Base-by-base conservation (phyloP, 331 rosid genomes). In the Quercus tomentella region DNA sequence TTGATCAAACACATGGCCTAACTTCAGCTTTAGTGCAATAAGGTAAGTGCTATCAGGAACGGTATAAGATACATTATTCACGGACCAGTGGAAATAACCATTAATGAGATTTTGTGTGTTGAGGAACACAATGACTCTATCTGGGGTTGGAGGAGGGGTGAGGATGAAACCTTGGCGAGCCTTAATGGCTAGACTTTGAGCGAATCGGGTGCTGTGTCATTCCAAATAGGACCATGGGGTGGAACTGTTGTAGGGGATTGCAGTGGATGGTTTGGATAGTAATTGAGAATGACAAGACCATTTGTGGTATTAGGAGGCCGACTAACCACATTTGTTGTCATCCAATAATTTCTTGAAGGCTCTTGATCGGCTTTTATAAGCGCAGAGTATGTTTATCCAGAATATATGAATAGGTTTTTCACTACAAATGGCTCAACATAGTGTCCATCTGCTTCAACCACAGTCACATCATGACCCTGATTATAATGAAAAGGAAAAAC, bases 391-490 rank as follows among this genome's bases (percentile, higher is more conserved):
- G 97, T 92, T 84, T 94, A 97, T 8, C 97, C 98, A 0, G 98
- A 91, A 73, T 92, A 92, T 62, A 94, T 74, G 89, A 87, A 94
- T 9, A 94, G 83, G 56, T 88, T 92, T 15, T 89, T 77, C 4
- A 92, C 93, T 74, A 78, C 91, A 22, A 94, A 92, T 17, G 98
- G 97, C 65, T 94, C 97, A 0, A 94, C 97, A 56, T 92, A 85
- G 80, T 89, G 93, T 30, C 98, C 97, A 78, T 92, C 97, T 52
- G 97, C 94, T 35, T 92, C 97, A 7, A 94, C 97, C 30, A 92
- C 97, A 2, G 93, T 94, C 98, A 94, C 89, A 33, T 91, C 88
- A 62, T 92, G 98, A 2, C 94, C 94, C 96, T 94, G 91, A n/a
- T n/a, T n/a, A n/a, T n/a, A n/a, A n/a, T n/a, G n/a, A n/a, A n/a